Base-by-base conservation (phyloP, 228 moss, liverwort and hornwort genomes). In the Sphagnum fallax region DNA sequence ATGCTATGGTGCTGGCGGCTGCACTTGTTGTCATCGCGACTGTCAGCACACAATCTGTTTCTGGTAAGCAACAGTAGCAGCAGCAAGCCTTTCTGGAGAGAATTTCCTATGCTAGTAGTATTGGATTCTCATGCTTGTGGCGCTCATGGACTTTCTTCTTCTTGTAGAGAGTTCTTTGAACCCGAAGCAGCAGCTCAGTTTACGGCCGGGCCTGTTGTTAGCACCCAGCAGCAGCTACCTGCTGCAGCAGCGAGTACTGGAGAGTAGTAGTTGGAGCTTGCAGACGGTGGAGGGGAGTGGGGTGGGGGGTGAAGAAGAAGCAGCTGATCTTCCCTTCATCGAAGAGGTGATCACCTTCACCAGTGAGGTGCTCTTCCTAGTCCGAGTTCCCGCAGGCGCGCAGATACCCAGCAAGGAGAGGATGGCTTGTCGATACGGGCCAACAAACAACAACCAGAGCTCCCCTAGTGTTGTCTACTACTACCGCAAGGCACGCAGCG, bases 281-380 rank as follows among this genome's bases (percentile, higher is more conserved):
- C 32, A 32, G 32, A 32, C 32, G 2, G 32, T 32, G 32, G 32
- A 32, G 32, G 32, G 2, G 32, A 32, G 32, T 32, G 32, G 32
- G 32, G 32, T 32, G 32, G 32, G 32, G 32, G 49, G n/a, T 13
- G 61, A 63, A 49, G 5, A 53, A 52, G 62, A 8, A 9, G 49
- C 48, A 11, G 18, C 48, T 0, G 53, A 50, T 6, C 65, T 53
- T 50, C 70, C 77, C 15, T 84, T 81, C 74, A 90, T 93, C 4
- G 89, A 97, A 60, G 93, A 93, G 11, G 71, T 97, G 5, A 72
- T 93, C 0, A 59, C 67, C 4, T 85, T 89, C 16, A 84, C 81
- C 8, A 70, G 69, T 0, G 73, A 80, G 4, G 58, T 82, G 47
- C 75, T 91, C 49, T 66, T 97, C 8, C 66, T 97, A 71, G 69